Evolutionary conservation across 139 green algal species (phyloP).

Genomic region (Closterium sp.): DNA sequence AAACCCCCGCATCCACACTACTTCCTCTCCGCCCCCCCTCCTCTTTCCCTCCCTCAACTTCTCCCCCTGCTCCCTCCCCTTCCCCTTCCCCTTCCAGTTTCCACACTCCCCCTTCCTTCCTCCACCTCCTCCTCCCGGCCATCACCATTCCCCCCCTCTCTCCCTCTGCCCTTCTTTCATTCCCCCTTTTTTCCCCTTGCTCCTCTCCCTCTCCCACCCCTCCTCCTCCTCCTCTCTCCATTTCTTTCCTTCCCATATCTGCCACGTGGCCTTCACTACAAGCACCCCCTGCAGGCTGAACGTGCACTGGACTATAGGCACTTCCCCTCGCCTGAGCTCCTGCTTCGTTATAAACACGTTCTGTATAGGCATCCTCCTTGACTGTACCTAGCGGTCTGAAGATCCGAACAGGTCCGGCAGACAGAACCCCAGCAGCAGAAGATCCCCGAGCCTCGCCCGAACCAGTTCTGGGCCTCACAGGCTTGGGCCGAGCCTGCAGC

Average conservation of each 20-base stretch:
- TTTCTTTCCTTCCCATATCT: too few species aligned
- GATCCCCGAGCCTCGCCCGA: background rate
- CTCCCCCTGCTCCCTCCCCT: background rate
- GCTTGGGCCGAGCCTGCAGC: background rate
- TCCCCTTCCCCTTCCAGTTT: background rate
- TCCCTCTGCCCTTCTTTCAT: background rate
- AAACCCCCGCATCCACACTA: too few species aligned
- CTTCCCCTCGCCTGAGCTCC: background rate
- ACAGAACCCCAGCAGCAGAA: background rate
- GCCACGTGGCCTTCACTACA: too few species aligned
- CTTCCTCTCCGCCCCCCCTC: background rate
- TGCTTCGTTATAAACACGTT: background rate
- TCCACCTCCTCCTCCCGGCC: background rate
- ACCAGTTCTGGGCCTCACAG: background rate
- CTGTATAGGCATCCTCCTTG: background rate
- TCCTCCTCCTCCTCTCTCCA: too few species aligned
- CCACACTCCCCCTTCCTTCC: background rate
- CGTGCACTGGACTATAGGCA: too few species aligned
- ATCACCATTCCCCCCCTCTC: background rate
- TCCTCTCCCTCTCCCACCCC: too few species aligned
- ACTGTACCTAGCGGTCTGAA: background rate
- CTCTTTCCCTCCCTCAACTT: background rate
- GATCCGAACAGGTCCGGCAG: background rate
- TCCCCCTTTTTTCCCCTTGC: background rate
- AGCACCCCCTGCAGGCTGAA: too few species aligned